Evolutionary conservation across 2,329 filamentous ascomycete species (phyloP).

Genomic region (Ophidiomyces ophidiicola): DNA sequence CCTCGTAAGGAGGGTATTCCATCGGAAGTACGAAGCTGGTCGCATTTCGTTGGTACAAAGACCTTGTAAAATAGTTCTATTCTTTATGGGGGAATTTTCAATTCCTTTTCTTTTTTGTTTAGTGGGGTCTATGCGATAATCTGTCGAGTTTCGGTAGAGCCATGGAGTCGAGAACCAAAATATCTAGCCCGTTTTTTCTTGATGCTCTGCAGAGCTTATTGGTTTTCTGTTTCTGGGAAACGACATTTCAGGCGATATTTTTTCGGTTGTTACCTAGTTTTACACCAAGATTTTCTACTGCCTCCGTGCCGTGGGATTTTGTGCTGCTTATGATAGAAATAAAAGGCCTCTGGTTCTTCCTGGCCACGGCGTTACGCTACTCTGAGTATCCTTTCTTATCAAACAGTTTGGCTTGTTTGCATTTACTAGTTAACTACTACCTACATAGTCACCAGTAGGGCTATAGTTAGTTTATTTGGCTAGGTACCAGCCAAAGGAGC

Average conservation of each 20-base stretch:
- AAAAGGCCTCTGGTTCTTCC: too few species aligned
- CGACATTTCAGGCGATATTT: not conserved
- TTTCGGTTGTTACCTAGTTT: not conserved
- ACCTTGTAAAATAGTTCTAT: constrained; percentile 27
- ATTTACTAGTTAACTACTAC: not conserved
- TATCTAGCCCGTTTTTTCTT: constrained; percentile 7
- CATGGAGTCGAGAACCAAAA: constrained; percentile 7
- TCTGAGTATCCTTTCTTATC: too few species aligned
- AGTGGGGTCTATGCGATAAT: constrained; percentile 1
- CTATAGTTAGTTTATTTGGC: too few species aligned
- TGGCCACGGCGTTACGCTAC: too few species aligned
- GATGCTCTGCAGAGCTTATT: not conserved
- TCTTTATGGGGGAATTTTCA: not conserved
- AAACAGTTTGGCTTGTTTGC: not conserved
- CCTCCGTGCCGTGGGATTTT: too few species aligned
- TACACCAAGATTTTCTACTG: too few species aligned
- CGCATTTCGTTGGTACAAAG: constrained; percentile 74
- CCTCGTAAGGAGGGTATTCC: constrained; percentile 81
- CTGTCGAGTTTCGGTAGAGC: constrained; percentile 8
- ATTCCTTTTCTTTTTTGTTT: not conserved
- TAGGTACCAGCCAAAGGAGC: too few species aligned
- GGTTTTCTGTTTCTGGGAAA: not conserved
- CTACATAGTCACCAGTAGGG: too few species aligned
- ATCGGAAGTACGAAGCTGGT: constrained; percentile 84
- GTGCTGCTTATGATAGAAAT: too few species aligned